Base-by-base conservation (phyloP, 2,329 filamentous ascomycete species). In the Arthrocladium fulminans region DNA sequence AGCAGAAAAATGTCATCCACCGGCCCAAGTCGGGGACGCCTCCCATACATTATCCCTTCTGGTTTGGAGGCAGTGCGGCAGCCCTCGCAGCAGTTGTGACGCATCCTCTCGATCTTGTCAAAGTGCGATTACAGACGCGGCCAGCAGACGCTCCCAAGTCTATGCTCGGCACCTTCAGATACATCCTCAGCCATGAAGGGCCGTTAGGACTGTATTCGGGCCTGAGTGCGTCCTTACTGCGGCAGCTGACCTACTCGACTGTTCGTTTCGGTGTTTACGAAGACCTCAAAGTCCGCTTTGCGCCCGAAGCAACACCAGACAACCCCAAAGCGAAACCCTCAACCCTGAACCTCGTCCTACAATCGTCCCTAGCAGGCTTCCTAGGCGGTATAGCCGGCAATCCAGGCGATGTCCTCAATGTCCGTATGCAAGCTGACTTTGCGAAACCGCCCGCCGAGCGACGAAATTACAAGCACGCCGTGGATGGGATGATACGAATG, bases 211-310 rank as follows among this genome's bases (percentile, higher is more conserved):
- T 98, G 41, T 98, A 98, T 70, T 83, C 79, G 61, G 92, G 92
- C 51, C 81, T 97, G 51, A 94, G 89, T 2, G 92, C 92, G 57
- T 92, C 89, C 49, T 79, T 97, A 42, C 77, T 97, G 50, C 89
- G 92, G 56, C 92, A 97, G 72, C 77, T 89, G 58, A 97, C 92
- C 51, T 98, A 98, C 73, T 92, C 86, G 51, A 98, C 92, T 44
- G 92, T 88, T 30, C 87, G 92, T 42, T 98, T 98, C 71, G 92
- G 88, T 55, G 81, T 96, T 55, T 98, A 98, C 73, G 92, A 97
- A 70, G 82, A 94, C 58, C 75, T 97, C 51, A 98, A 98, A 70
- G 71, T 77, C 20, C 77, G 76, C 45, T 75, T 83, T 62, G 78
- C 79, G 30, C 71, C 74, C 6, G 55, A 67, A 25, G 63, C 64